Percentiles rank a stretch among this genome's conserved stretches.
These are phyloP conservation scores for Pyrenochaeta sp. DNA, from an alignment of 2,329 filamentous ascomycete genomes.

Conservation along the genomic window DNA sequence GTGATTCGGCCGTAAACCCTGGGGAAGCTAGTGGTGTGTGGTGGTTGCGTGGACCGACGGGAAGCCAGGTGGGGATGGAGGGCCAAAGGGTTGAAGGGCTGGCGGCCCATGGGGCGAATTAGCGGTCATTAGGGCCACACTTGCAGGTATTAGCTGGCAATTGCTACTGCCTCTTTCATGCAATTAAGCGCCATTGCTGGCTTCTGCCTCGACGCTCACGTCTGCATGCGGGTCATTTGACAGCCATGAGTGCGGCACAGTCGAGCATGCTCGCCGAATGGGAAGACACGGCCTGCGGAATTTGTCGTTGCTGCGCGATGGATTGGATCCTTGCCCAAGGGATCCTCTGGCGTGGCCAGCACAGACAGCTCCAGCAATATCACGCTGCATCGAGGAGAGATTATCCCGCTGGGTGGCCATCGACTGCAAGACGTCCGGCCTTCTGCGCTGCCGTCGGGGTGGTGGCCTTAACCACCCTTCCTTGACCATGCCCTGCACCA, in stretches of 20 bases:
- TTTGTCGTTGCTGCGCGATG: conserved; percentile 35
- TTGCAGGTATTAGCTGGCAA: conserved; percentile 26
- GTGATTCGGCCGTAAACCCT: not conserved
- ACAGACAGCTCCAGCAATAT: conserved; percentile 40
- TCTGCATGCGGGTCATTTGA: conserved; percentile 31
- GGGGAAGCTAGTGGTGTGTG: not conserved
- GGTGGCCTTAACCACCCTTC: not conserved
- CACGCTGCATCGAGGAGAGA: conserved; percentile 38
- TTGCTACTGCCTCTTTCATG: conserved; percentile 19
- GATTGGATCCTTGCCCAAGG: conserved; percentile 34
- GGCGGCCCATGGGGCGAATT: conserved; percentile 26
- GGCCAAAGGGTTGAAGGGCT: conserved; percentile 1
- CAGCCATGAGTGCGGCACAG: conserved; percentile 29
- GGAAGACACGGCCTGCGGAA: conserved; percentile 32
- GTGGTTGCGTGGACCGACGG: conserved; percentile 3
- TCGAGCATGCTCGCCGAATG: conserved; percentile 31
- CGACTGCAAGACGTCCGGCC: conserved; percentile 5
- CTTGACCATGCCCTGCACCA: too few species aligned
- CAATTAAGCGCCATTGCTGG: conserved; percentile 41
- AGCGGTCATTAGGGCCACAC: conserved; percentile 23
- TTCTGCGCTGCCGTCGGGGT: not conserved
- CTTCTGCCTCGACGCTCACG: conserved; percentile 15
- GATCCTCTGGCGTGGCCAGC: conserved; percentile 33
- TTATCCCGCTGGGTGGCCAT: conserved; percentile 23
- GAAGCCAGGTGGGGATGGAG: not conserved